phyloP scores from a whole-genome alignment of 306 rosid species.

The Cucurbita ficifolia region DNA sequence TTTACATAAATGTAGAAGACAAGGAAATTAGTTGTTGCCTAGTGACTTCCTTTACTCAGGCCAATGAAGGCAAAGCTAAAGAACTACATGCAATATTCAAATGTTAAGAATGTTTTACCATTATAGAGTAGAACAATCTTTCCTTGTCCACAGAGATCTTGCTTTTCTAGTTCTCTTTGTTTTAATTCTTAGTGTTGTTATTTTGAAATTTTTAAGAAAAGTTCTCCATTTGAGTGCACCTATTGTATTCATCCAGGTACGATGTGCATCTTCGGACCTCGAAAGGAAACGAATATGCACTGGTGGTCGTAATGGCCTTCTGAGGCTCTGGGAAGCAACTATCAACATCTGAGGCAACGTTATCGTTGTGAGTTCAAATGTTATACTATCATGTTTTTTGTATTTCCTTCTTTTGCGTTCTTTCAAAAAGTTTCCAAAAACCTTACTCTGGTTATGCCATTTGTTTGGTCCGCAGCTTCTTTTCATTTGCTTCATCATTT shows the following conservation, averaged over 20 bases:
- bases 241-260: constrained; percentile 32
- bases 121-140: background rate
- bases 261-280: constrained; percentile 74
- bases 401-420: background rate
- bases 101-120: background rate
- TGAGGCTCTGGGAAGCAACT: constrained; percentile 98
- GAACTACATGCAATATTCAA: background rate
- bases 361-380: background rate
- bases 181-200: background rate
- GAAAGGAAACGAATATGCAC: constrained; percentile 98
- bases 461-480: background rate
- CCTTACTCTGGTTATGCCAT: background rate
- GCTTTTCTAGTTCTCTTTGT: background rate
- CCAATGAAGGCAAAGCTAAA: background rate
- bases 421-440: background rate
- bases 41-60: background rate
- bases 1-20: background rate
- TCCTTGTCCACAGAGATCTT: background rate
- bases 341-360: constrained; percentile 48
- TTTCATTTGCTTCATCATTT: background rate
- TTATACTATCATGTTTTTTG: background rate
- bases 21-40: background rate
- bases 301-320: constrained; percentile 88
- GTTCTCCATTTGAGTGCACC: background rate
- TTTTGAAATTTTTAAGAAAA: background rate